Base-by-base conservation (phyloP, 441 rosid species). In the Biscutella laevigata region DNA sequence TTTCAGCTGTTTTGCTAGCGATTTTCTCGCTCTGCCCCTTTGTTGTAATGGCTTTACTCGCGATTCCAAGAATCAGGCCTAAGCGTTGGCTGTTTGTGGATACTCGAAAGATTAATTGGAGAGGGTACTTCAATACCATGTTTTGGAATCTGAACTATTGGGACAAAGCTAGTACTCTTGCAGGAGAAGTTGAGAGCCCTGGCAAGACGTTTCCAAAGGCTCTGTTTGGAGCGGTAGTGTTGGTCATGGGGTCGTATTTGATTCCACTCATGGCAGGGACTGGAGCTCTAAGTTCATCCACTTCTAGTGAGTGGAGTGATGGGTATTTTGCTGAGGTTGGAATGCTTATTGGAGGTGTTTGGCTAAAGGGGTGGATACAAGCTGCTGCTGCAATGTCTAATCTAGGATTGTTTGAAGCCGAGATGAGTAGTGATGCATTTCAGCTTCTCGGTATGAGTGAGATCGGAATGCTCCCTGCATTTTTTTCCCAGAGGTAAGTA, bases 381-480 rank as follows among this genome's bases (percentile, higher is more conserved):
- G 96, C 87, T 4, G 92, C 98, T 69, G 77, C 98, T 27, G 96
- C 95, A 0, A 75, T 78, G 86, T 87, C 98, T 2, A 90, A 90
- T 53, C 53, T 90, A 58, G 98, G 98, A 8, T 64, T 90, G 70
- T 90, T 87, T 74, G 92, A 83, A 72, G 98, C 98, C 2, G 98
- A 90, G 71, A 87, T 90, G 98, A 90, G 98, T 47, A 79, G 74
- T 13, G 98, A 90, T 63, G 86, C 98, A 5, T 90, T 79, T 51
- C 97, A 89, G 66, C 90, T 89, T 67, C 90, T 90, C 14, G 98
- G 98, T 43, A 87, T 90, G 96, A 80, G 90, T 20, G 90, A 86
- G 64, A 74, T 81, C 20, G 90, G 97, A 17, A 73, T 89, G 90
- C 90, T 89, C 15, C 97, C 97, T 0, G 65, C 82, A 13, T 57